phyloP scores from a whole-genome alignment of 179 eudicot genomes.

The Beta macrorhiza region DNA sequence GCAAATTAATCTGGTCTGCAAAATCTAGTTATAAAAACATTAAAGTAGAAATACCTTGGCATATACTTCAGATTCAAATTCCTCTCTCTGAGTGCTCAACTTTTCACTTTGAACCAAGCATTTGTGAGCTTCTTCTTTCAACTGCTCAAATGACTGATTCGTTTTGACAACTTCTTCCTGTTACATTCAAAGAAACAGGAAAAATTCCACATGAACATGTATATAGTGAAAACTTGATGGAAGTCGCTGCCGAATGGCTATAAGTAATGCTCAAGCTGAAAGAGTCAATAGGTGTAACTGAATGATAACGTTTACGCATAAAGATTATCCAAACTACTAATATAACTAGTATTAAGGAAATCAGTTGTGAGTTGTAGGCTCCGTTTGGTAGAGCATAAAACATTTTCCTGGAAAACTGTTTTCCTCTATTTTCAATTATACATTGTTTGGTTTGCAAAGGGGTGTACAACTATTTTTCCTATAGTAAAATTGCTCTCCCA shows the following conservation, averaged over 20 bases:
- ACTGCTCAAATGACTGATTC: constrained; percentile 53
- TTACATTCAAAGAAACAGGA: constrained; percentile 17
- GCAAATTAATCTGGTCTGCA: neutral
- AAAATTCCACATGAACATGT: neutral
- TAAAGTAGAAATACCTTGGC: constrained; percentile 51
- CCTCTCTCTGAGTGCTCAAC: constrained; percentile 61
- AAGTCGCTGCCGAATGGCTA: neutral
- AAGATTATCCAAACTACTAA: too few relatives aligned
- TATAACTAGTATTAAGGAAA: too few relatives aligned
- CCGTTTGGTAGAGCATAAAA: neutral
- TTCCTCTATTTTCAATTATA: too few relatives aligned
- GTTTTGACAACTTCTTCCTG: constrained; percentile 88
- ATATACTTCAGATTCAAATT: constrained; percentile 68
- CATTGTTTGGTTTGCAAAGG: too few relatives aligned
- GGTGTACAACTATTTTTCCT: too few relatives aligned
- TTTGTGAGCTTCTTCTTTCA: constrained; percentile 76
- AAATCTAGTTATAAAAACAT: neutral
- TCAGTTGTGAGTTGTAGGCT: neutral
- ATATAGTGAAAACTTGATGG: neutral
- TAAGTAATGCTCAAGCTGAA: neutral
- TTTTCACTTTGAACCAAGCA: constrained; percentile 78
- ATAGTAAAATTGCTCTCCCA: too few relatives aligned
- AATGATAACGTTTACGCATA: too few relatives aligned
- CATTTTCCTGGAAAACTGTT: too few relatives aligned
- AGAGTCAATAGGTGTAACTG: neutral